Conservation (phyloP, 148 eudicot species). For the Polygonum aviculare region DNA sequence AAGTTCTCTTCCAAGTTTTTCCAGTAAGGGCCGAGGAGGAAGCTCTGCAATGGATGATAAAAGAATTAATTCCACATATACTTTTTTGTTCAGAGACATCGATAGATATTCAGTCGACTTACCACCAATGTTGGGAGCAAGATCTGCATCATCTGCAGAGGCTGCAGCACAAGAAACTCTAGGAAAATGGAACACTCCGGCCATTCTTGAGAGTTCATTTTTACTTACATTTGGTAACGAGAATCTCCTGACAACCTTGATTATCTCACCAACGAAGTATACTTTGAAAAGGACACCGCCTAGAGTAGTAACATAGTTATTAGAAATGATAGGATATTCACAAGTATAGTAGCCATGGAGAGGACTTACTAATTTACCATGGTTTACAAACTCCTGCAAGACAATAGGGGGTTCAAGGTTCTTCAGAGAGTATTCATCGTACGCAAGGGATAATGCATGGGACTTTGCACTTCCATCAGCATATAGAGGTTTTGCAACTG, state of each 20-base stretch:
- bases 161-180: conserved; percentile 96
- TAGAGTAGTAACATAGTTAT: conserved; percentile 1
- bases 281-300: conserved; percentile 97
- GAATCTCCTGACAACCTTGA: conserved; percentile 84
- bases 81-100: no score
- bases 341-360: no score
- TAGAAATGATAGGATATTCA: no score
- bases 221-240: conserved; percentile 84
- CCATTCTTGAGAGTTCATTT: conserved; percentile 45
- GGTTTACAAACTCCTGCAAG: conserved; percentile 88
- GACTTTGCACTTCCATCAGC: conserved; percentile 76
- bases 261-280: conserved; percentile 77
- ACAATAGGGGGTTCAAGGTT: conserved; percentile 90
- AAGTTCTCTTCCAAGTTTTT: conserved; percentile 75
- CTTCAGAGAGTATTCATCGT: conserved; percentile 71
- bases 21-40: conserved; percentile 81
- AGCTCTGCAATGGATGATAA: conserved; percentile 45
- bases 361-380: conserved; percentile 39
- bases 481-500: conserved; percentile 94
- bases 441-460: conserved; percentile 82
- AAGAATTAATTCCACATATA: neutral
- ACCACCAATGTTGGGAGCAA: conserved; percentile 81
- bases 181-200: conserved; percentile 79
- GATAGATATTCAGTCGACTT: neutral
- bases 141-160: conserved; percentile 92